These are phyloP conservation scores for Houttuynia cordata DNA, from an alignment of 164 flowering plant genomes.

Conservation along the genomic window DNA sequence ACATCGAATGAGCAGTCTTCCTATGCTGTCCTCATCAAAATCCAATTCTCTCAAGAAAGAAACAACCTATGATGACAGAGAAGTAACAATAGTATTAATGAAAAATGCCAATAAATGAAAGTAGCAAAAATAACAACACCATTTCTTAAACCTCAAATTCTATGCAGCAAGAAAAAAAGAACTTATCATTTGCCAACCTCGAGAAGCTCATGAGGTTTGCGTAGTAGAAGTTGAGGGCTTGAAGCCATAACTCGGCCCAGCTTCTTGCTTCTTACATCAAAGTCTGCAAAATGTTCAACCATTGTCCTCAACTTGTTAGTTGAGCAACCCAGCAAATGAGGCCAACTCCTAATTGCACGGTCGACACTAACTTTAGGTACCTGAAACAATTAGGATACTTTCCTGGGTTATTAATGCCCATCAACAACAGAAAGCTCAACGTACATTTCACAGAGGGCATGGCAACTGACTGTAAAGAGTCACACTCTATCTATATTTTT, in stretches of 20 bases:
- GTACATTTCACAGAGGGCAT: too few species aligned
- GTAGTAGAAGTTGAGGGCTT: conserved; percentile 78
- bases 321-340: conserved; percentile 70
- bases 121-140: background rate
- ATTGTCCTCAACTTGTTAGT: conserved; percentile 49
- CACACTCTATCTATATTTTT: too few species aligned
- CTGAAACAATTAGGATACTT: conserved; percentile 6
- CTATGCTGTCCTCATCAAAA: conserved; percentile 42
- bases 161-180: background rate
- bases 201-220: conserved; percentile 51
- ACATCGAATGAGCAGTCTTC: conserved; percentile 51
- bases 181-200: conserved; percentile 29
- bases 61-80: conserved; percentile 44
- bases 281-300: conserved; percentile 39
- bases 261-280: conserved; percentile 46
- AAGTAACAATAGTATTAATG: background rate
- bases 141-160: background rate
- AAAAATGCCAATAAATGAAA: background rate
- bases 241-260: conserved; percentile 53
- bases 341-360: conserved; percentile 62
- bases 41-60: conserved; percentile 55
- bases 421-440: background rate
- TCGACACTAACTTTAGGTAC: conserved; percentile 41
- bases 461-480: too few species aligned
- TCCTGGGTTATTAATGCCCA: background rate